These are phyloP conservation scores for Talaromyces sp. DNA, from an alignment of 2,329 filamentous ascomycete species.

Conservation along the genomic window DNA sequence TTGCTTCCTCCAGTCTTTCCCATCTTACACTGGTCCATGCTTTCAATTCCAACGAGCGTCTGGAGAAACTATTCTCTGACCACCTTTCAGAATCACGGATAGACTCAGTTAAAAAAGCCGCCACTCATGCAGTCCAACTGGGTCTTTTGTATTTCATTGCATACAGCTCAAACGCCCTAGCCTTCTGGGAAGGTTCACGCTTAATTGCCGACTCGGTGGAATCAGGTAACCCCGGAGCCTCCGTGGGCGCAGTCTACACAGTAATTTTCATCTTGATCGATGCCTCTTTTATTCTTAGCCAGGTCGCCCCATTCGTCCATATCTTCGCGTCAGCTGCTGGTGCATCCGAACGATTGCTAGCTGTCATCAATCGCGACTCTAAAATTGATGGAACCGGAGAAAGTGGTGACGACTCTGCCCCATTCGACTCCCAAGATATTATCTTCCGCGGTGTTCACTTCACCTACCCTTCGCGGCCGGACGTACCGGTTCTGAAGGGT, in stretches of 20 bases:
- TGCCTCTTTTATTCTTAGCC: slow-evolving; percentile 30
- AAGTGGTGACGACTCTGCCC: background rate
- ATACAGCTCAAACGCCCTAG: slow-evolving; percentile 60
- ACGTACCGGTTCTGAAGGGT: slow-evolving; percentile 30
- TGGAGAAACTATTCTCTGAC: slow-evolving; percentile 49
- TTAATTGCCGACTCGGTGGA: slow-evolving; percentile 43
- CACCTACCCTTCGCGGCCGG: slow-evolving; percentile 32
- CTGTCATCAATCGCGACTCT: slow-evolving; percentile 15
- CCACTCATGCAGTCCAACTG: slow-evolving; percentile 51
- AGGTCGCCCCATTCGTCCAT: slow-evolving; percentile 36
- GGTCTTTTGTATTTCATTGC: slow-evolving; percentile 62
- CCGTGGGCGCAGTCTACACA: slow-evolving; percentile 33
- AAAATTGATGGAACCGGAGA: slow-evolving; percentile 14
- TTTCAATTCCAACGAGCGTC: slow-evolving; percentile 49
- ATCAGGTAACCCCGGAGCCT: slow-evolving; percentile 13
- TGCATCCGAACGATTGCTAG: slow-evolving; percentile 12
- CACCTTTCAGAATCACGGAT: slow-evolving; percentile 48
- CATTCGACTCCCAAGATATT: slow-evolving; percentile 5
- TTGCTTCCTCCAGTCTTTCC: slow-evolving; percentile 55
- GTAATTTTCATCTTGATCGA: slow-evolving; percentile 38
- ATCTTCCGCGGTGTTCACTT: slow-evolving; percentile 22
- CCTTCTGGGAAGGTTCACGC: slow-evolving; percentile 61
- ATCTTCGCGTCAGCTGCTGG: slow-evolving; percentile 16
- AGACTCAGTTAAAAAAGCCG: slow-evolving; percentile 53
- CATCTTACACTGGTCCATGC: slow-evolving; percentile 57